These are phyloP conservation scores for Fraxinus velutina DNA, from an alignment of 305 asterid species.

Conservation along the genomic window DNA sequence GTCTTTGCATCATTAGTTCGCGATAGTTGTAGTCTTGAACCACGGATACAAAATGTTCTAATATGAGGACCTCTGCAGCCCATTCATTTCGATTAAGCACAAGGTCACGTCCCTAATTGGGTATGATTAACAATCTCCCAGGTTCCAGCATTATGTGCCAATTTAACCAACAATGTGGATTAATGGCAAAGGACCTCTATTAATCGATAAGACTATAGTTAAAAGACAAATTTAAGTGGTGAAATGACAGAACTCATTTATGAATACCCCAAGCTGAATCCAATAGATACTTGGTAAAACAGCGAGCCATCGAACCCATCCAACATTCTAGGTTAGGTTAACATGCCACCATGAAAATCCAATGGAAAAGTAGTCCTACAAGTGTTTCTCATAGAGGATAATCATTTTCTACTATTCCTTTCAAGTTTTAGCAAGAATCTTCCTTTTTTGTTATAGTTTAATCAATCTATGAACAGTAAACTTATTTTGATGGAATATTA, in stretches of 20 bases:
- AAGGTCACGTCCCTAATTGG: background rate
- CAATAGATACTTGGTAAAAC: background rate
- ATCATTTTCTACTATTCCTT: background rate
- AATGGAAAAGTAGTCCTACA: background rate
- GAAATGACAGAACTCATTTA: background rate
- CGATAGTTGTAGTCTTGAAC: background rate
- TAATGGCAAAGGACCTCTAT: background rate
- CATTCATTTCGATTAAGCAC: conserved; percentile 6
- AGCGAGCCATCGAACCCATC: background rate
- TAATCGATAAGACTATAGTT: background rate
- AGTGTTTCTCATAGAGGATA: background rate
- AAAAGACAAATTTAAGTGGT: background rate
- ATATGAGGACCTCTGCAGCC: background rate
- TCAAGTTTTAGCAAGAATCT: background rate
- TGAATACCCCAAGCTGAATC: background rate
- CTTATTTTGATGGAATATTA: background rate
- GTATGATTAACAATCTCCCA: background rate
- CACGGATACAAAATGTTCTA: background rate
- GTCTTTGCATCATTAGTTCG: background rate
- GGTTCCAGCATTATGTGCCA: background rate
- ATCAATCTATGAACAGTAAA: background rate
- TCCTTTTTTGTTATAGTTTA: background rate
- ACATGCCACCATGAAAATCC: background rate
- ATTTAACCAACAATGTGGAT: background rate
- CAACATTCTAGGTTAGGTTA: background rate